Evolutionary conservation across 805 yeast genomes (phyloP).

Genomic region (Phaffomyces thermotolerans): DNA sequence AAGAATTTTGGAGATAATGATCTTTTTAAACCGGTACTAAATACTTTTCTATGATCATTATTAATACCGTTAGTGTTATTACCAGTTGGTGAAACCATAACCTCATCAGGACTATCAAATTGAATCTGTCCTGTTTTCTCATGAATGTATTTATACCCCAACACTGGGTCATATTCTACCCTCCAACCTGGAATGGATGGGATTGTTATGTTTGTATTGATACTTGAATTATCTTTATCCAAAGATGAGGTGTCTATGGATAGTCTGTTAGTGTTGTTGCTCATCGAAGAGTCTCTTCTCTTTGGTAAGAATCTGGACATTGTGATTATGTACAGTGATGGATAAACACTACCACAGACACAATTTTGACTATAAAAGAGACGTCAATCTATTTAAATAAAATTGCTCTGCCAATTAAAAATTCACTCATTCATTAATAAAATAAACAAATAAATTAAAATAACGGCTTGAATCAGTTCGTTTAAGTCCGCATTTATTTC

Average conservation of each 20-base stretch:
- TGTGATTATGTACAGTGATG: no score
- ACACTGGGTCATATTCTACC: constrained; percentile 22
- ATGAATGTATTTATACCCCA: constrained; percentile 29
- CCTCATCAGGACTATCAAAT: constrained; percentile 35
- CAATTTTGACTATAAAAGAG: no score
- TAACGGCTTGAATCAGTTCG: no score
- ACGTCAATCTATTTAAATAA: no score
- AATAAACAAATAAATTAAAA: no score
- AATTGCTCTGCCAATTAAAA: no score
- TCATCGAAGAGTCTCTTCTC: neutral
- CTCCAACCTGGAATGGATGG: constrained; percentile 15
- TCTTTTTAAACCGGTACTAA: constrained; percentile 16
- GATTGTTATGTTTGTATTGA: no score
- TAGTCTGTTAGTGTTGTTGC: neutral
- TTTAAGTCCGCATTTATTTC: no score
- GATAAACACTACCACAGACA: no score
- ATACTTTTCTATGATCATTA: constrained; percentile 8
- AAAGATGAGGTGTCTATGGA: neutral
- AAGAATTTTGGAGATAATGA: constrained; percentile 18
- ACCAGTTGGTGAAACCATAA: constrained; percentile 20
- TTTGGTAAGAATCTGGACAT: neutral
- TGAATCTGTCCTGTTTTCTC: constrained; percentile 24
- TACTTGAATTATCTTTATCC: no score
- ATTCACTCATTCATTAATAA: no score
- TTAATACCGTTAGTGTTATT: neutral